Base-by-base conservation (phyloP, 441 rosid species). In the Kokia cookei region DNA sequence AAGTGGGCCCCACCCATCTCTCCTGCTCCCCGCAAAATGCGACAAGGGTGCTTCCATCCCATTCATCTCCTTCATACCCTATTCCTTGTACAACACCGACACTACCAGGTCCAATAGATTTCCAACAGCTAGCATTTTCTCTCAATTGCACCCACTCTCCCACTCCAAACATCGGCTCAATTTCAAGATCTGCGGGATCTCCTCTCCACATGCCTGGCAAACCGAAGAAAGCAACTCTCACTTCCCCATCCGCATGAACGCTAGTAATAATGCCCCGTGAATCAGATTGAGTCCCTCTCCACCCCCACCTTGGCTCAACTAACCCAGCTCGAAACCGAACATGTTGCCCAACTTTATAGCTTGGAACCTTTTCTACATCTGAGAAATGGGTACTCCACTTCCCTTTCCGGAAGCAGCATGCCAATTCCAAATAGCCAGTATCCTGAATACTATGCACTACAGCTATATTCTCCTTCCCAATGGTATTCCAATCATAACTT, bases 1-100 rank as follows among this genome's bases (percentile, higher is more conserved):
- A 84, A 65, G 89, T 82, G 5, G 88, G 86, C 9, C 99, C 99
- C 59, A 82, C 87, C 99, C 98, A 96, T 79, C 83, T 89, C 75
- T 96, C 99, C 83, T 90, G 97, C 85, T 96, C 99, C 27, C 96
- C 93, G 55, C 98, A 94, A 81, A 96, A 96, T n/a, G 91, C 90
- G 26, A 94, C 95, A 50, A 79, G 82, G 27, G 86, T 90, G 82
- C 78, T 94, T 69, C 98, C 96, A 75, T 92, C 92, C 96, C 97
- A 92, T 74, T 85, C 87, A 72, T 92, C 97, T 75, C 86, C 90
- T 71, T 91, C 91, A 65, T 90, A 96, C 58, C 94, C 92, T 64
- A 92, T 81, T 71, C 98, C 99, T 72, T 92, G 98, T 57, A 96
- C 93, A 1, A 96, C 86, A 74, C 98, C 98, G 26, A 91, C 78